Conservation (phyloP, 257 asterid species). For the Nicotiana otophora region DNA sequence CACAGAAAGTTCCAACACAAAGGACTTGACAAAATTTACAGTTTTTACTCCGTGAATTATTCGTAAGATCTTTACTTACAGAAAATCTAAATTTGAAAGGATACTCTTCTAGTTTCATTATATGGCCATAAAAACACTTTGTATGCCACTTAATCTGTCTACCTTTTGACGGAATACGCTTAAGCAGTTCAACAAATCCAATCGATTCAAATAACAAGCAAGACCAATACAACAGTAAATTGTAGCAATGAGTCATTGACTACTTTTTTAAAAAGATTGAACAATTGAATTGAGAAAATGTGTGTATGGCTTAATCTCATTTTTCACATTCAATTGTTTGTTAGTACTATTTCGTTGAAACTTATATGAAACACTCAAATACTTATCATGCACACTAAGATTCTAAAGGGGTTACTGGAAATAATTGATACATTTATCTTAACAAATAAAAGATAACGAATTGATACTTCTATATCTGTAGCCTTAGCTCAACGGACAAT, state of each 20-base stretch:
- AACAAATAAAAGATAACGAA: no score
- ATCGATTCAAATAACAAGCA: not conserved
- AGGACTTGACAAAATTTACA: not conserved
- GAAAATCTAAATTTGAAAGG: not conserved
- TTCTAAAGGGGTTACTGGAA: not conserved
- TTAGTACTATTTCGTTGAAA: not conserved
- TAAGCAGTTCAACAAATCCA: not conserved
- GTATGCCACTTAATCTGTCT: not conserved
- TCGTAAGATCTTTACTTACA: not conserved
- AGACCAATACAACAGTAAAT: not conserved
- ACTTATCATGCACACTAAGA: not conserved
- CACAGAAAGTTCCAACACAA: not conserved
- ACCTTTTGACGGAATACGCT: not conserved
- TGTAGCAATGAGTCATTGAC: not conserved
- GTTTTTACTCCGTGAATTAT: not conserved
- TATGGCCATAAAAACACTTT: not conserved
- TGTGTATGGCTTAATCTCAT: not conserved
- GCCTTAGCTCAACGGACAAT: not conserved
- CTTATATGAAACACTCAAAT: not conserved
- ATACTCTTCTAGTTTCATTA: not conserved
- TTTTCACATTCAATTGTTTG: not conserved
- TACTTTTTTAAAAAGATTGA: not conserved
- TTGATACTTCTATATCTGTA: no score
- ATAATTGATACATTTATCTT: no score
- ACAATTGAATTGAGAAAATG: not conserved